Evolutionary conservation across 2,329 filamentous ascomycete genomes (phyloP), one percentile per base, ranked within the genome.

Genomic region (Metarhizium brunneum): DNA sequence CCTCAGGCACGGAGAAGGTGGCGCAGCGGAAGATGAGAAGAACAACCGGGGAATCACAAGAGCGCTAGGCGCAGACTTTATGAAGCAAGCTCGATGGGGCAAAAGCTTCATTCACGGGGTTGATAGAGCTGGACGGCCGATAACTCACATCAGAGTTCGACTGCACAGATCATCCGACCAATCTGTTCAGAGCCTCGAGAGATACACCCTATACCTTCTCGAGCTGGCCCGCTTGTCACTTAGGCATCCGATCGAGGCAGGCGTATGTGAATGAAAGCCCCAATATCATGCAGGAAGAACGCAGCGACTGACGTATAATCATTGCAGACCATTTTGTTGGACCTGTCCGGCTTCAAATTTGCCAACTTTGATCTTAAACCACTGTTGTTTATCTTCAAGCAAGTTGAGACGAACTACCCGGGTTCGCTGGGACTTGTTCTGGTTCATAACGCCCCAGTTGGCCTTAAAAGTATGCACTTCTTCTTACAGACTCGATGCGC

Each of bases 381-480:
- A 0, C 87, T 96, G 54, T 95, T 94, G 65, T 96, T 95, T 73
- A 95, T 96, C 84, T 94, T 96, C 73, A 92, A 94, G 71, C 94
- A 89, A 69, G 95, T 95, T 67, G 91, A 96, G 73, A 90, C 90
- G 56, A 95, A 96, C 69, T 96, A 95, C 64, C 91, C 91, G 1
- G 91, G 96, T 69, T 90, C 84, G 47, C 78, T 96, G 1, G 91
- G 90, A 35, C 80, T 86, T 2, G 87, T 96, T 2, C 79, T 95
- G 45, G 88, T 96, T 40, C 92, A 96, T 76, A 94, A 94, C 69
- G 84, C 91, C 0, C 92, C 91, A 6, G 95, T 91, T 89, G 76
- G 96, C 51, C 95, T 96, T 76, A 90, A 92, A 73, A 84, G 87
- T 84, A 68, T 51, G 75, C 71, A 14, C 68, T 65, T 18, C 65